phyloP scores from a whole-genome alignment of 192 early-diverging fungal species.

The Chytriomyces hyalinus region DNA sequence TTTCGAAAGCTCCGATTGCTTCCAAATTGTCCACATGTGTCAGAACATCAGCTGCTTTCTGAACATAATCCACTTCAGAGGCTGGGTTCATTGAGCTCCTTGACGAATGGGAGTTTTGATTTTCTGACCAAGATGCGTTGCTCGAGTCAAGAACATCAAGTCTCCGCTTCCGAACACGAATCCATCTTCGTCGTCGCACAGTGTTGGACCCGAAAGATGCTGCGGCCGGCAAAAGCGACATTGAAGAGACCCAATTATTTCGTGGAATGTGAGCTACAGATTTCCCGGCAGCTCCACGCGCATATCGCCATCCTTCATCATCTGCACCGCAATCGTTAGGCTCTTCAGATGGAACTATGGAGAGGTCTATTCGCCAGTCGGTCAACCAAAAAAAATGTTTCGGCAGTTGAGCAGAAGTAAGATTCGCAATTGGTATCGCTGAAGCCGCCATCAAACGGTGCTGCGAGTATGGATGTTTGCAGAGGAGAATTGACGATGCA shows the following conservation, averaged over 20 bases:
- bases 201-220: slow-evolving; percentile 38
- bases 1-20: not conserved
- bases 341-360: slow-evolving; percentile 59
- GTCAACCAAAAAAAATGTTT: slow-evolving; percentile 79
- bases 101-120: not conserved
- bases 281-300: slow-evolving; percentile 49
- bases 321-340: slow-evolving; percentile 12
- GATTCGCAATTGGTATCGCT: slow-evolving; percentile 43
- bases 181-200: slow-evolving; percentile 76
- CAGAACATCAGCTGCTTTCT: slow-evolving; percentile 31
- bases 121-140: not conserved
- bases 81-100: not conserved
- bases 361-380: slow-evolving; percentile 74
- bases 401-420: not conserved
- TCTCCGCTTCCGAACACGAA: slow-evolving; percentile 75
- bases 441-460: too few relatives aligned
- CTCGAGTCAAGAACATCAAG: slow-evolving; percentile 48
- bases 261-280: not conserved
- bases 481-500: not conserved
- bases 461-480: not conserved
- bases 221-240: slow-evolving; percentile 38
- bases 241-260: not conserved
- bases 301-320: slow-evolving; percentile 76
- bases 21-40: not conserved
- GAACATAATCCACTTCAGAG: slow-evolving; percentile 40